Evolutionary conservation across 169 alveolate species (phyloP).

Genomic region (Plasmodium ovale): DNA sequence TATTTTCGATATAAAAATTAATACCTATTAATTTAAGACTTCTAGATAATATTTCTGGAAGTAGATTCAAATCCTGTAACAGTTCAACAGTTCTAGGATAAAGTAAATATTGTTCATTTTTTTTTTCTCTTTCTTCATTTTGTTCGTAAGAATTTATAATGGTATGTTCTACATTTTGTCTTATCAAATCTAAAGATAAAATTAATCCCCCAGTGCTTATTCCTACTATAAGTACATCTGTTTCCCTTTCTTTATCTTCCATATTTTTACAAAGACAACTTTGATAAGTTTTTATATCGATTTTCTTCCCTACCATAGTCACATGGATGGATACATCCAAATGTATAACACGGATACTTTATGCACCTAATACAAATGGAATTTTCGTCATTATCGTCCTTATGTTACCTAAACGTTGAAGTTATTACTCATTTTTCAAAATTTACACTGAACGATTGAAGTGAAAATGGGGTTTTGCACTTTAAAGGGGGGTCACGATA

Average conservation of each 20-base stretch:
- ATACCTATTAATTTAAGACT: conserved; percentile 46
- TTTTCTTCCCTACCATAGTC: background rate
- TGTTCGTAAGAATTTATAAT: conserved; percentile 19
- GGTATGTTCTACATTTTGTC: conserved; percentile 34
- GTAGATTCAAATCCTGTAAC: conserved; percentile 24
- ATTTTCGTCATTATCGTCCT: too few relatives aligned
- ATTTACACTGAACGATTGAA: too few relatives aligned
- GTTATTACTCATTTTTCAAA: too few relatives aligned
- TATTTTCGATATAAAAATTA: conserved; percentile 21
- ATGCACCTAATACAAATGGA: too few relatives aligned
- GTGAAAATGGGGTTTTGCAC: too few relatives aligned
- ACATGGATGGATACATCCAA: too few relatives aligned
- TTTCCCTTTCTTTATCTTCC: conserved; percentile 7
- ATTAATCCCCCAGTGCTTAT: conserved; percentile 32
- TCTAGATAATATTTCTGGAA: conserved; percentile 9
- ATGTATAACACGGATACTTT: too few relatives aligned
- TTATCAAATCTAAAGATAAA: conserved; percentile 12
- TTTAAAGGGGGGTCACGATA: too few relatives aligned
- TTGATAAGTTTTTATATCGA: background rate
- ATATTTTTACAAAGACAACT: background rate
- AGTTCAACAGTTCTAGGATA: conserved; percentile 50
- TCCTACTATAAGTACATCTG: conserved; percentile 48
- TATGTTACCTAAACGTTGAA: too few relatives aligned
- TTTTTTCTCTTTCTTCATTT: background rate
- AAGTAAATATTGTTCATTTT: conserved; percentile 40